Evolutionary conservation across 2,329 filamentous ascomycete species (phyloP).

Genomic region (Emmonsiellopsis sp.): DNA sequence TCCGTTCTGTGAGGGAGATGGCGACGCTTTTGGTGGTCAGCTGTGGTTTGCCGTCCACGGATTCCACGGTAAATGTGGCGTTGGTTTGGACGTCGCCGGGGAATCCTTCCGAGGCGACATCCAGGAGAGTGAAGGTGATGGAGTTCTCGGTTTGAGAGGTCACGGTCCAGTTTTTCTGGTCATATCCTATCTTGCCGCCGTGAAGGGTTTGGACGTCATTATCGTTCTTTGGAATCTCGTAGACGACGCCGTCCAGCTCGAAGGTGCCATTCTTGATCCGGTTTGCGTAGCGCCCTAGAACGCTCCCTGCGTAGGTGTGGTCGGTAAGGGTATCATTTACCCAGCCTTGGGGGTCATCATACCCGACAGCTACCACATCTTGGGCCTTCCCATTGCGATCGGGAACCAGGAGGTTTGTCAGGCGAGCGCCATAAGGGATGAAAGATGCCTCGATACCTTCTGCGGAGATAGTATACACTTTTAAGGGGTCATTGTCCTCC

Average conservation of each 20-base stretch:
- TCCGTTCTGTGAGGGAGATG: conserved; percentile 35
- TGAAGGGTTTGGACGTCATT: conserved; percentile 44
- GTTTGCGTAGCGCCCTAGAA: conserved; percentile 46
- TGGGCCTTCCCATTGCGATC: conserved; percentile 41
- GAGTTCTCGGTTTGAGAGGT: conserved; percentile 30
- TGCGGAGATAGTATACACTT: conserved; percentile 37
- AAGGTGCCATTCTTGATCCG: conserved; percentile 50
- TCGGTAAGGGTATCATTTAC: conserved; percentile 37
- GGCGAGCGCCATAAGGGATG: conserved; percentile 40
- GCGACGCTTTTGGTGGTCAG: conserved; percentile 38
- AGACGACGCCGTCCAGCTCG: conserved; percentile 37
- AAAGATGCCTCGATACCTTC: conserved; percentile 40
- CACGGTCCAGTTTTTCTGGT: conserved; percentile 42
- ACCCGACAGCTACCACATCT: conserved; percentile 41
- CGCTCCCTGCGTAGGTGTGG: conserved; percentile 40
- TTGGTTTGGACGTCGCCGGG: conserved; percentile 40
- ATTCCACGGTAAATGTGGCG: conserved; percentile 36
- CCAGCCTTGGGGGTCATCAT: conserved; percentile 38
- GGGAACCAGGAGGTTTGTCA: conserved; percentile 39
- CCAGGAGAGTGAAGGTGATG: conserved; percentile 40
- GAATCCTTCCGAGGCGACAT: conserved; percentile 35
- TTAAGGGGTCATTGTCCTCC: conserved; percentile 22
- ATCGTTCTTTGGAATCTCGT: conserved; percentile 44
- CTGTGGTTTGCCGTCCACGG: conserved; percentile 24
- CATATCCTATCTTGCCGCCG: conserved; percentile 41